Percentiles rank a stretch among this genome's conserved stretches.
Evolutionary conservation across 2,329 filamentous ascomycete species (phyloP).

Genomic region (Ophiostoma quercus): DNA sequence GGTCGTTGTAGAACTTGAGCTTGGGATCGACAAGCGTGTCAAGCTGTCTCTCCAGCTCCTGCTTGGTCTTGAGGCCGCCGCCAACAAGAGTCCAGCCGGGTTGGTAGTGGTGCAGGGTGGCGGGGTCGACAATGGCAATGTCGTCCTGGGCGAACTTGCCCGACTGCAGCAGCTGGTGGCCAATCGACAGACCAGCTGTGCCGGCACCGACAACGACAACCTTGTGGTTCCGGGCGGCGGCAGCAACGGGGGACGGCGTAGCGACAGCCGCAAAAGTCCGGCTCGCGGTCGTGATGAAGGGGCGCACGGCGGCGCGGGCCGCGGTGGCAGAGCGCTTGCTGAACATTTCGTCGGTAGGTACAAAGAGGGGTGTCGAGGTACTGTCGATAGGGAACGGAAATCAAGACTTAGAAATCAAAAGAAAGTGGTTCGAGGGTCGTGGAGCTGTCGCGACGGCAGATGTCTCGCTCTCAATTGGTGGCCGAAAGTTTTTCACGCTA

Average conservation of each 20-base stretch:
- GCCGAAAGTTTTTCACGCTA: neutral
- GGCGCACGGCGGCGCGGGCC: slow-evolving; percentile 11
- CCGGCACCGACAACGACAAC: slow-evolving; percentile 42
- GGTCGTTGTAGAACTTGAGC: slow-evolving; percentile 54
- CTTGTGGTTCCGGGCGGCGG: slow-evolving; percentile 21
- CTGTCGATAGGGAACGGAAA: neutral
- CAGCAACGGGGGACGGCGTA: neutral
- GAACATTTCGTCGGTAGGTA: slow-evolving; percentile 12
- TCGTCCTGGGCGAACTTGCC: slow-evolving; percentile 54
- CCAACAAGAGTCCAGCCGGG: slow-evolving; percentile 66
- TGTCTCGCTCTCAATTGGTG: neutral
- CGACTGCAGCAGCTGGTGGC: slow-evolving; percentile 60
- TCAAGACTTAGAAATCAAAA: neutral
- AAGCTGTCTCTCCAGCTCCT: slow-evolving; percentile 51
- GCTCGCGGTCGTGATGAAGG: neutral
- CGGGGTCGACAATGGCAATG: slow-evolving; percentile 60
- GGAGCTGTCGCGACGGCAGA: slow-evolving; percentile 5
- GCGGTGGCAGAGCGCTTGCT: slow-evolving; percentile 8
- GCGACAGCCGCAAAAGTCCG: slow-evolving; percentile 5
- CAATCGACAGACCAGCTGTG: slow-evolving; percentile 58
- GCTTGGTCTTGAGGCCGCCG: slow-evolving; percentile 58
- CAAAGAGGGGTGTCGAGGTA: neutral
- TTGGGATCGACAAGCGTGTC: slow-evolving; percentile 52
- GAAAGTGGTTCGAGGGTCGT: neutral
- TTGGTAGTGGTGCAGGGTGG: slow-evolving; percentile 61